A percentile compares a stretch with the other conserved stretches of the same genome.
These are phyloP conservation scores for Umbelopsis ramanniana DNA, from an alignment of 192 early-diverging fungal genomes.

Conservation along the genomic window DNA sequence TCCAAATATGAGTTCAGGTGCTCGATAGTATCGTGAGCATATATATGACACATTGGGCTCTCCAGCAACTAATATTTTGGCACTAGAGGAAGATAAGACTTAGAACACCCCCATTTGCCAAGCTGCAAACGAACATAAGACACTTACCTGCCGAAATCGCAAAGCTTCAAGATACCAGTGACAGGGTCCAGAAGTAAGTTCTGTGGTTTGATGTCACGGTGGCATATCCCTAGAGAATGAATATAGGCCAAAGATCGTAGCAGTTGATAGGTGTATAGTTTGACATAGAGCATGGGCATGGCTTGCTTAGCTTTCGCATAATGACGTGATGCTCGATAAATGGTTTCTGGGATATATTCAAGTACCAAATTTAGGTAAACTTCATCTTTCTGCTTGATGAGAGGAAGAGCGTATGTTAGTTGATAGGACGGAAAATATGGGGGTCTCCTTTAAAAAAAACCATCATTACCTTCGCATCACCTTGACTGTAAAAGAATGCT, in stretches of 20 bases:
- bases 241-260: constrained; percentile 97
- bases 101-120: background rate
- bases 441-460: constrained; percentile 25
- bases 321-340: constrained; percentile 90
- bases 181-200: constrained; percentile 92
- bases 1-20: constrained; percentile 96
- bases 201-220: constrained; percentile 99
- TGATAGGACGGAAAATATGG: background rate
- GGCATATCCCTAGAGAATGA: constrained; percentile 97
- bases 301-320: constrained; percentile 89
- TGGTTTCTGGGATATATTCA: constrained; percentile 96
- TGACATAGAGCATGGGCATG: constrained; percentile 92
- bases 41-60: constrained; percentile 99
- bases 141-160: constrained; percentile 86
- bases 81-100: constrained; percentile 51
- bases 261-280: constrained; percentile 98
- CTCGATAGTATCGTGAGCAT: constrained; percentile 97
- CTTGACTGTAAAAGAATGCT: constrained; percentile 94
- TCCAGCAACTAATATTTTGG: constrained; percentile 93
- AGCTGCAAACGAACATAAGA: background rate
- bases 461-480: constrained; percentile 70
- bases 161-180: constrained; percentile 93
- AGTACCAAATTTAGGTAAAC: constrained; percentile 95
- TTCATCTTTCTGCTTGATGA: constrained; percentile 74
- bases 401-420: background rate